Conservation (phyloP, 208 protist genomes). For the Acanthamoeba royreba region DNA sequence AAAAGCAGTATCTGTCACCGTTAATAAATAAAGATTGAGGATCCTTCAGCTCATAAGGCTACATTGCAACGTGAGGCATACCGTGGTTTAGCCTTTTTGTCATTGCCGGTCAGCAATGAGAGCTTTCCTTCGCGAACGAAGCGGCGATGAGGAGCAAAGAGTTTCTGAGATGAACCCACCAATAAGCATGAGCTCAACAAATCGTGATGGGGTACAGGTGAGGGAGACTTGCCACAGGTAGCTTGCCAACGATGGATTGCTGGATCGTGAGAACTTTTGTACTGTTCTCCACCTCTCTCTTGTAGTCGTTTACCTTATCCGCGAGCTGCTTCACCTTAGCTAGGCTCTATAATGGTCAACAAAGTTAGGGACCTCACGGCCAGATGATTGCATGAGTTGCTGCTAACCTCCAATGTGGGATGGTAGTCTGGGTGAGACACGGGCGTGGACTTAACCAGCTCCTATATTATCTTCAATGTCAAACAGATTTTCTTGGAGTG, state of each 20-base stretch:
- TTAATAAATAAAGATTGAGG: not conserved
- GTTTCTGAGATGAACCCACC: too few species aligned
- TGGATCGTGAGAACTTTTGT: conserved; percentile 19
- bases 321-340: conserved; percentile 10
- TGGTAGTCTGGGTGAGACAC: not conserved
- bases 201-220: not conserved
- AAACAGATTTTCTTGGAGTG: too few species aligned
- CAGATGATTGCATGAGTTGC: too few species aligned
- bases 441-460: not conserved
- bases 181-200: not conserved
- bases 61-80: not conserved
- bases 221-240: not conserved
- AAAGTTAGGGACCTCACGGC: too few species aligned
- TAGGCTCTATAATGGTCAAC: too few species aligned
- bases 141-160: not conserved
- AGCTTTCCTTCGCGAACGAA: not conserved
- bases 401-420: not conserved
- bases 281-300: not conserved
- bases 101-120: not conserved
- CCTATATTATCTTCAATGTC: too few species aligned
- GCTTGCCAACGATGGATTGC: not conserved
- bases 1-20: not conserved
- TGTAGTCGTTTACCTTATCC: conserved; percentile 14
- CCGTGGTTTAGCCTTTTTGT: not conserved
- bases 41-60: not conserved